phyloP scores from a whole-genome alignment of 129 eudicot species.

The Flaveria linearis region DNA sequence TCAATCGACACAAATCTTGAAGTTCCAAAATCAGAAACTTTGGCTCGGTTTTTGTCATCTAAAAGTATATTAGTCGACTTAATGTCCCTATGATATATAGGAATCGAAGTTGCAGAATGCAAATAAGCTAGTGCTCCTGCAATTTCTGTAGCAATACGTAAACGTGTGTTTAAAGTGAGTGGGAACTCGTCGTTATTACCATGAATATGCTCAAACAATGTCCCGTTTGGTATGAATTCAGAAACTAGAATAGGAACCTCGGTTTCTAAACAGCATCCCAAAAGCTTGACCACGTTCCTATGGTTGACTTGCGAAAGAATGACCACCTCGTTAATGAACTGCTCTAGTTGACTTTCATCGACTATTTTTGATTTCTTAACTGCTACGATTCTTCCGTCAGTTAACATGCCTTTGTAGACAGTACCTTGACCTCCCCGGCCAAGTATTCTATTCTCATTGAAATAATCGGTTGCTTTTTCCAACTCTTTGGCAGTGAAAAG shows the following conservation, averaged over 20 bases:
- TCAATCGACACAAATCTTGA: slow-evolving; percentile 29
- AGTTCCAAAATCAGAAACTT: slow-evolving; percentile 32
- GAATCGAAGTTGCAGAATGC: slow-evolving; percentile 34
- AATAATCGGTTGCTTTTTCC: slow-evolving; percentile 31
- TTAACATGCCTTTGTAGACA: slow-evolving; percentile 32
- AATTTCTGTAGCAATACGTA: slow-evolving; percentile 30
- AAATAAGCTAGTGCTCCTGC: slow-evolving; percentile 29
- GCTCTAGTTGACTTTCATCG: slow-evolving; percentile 28
- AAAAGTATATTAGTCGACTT: slow-evolving; percentile 30
- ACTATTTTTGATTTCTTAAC: slow-evolving; percentile 27
- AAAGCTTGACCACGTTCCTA: slow-evolving; percentile 24
- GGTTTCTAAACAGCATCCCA: slow-evolving; percentile 26
- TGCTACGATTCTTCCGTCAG: slow-evolving; percentile 27
- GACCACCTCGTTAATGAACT: slow-evolving; percentile 29
- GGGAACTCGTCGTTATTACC: slow-evolving; percentile 25
- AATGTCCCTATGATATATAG: slow-evolving; percentile 31
- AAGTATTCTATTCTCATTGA: slow-evolving; percentile 24
- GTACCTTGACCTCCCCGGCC: slow-evolving; percentile 34
- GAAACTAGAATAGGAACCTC: slow-evolving; percentile 29
- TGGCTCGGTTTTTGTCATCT: slow-evolving; percentile 26
- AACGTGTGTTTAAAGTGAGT: slow-evolving; percentile 22
- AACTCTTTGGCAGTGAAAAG: slow-evolving; percentile 32
- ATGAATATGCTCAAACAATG: slow-evolving; percentile 22
- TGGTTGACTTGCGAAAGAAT: slow-evolving; percentile 31
- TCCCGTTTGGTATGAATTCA: slow-evolving; percentile 29